Percentiles rank a stretch among this genome's conserved stretches.
Conservation (phyloP, 2,329 filamentous ascomycete genomes). For the Aspergillus persii region DNA sequence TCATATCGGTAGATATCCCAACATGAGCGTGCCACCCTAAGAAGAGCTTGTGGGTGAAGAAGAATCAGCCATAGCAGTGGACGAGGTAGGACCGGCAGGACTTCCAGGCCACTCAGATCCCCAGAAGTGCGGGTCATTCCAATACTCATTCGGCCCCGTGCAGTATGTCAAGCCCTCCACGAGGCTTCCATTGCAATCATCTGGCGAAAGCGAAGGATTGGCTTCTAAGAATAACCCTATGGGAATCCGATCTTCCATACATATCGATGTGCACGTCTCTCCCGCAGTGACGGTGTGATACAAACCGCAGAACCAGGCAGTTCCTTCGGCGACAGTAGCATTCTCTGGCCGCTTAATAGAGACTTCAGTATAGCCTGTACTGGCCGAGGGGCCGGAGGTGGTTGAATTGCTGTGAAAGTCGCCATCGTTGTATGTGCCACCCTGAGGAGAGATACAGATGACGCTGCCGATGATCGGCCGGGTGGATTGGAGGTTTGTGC, state of each 20-base stretch:
- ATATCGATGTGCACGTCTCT: slow-evolving; percentile 21
- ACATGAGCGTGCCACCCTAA: no score
- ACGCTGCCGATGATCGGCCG: slow-evolving; percentile 3
- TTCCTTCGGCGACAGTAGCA: slow-evolving; percentile 16
- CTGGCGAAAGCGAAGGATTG: slow-evolving; percentile 17
- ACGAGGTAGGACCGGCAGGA: background rate
- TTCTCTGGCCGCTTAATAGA: slow-evolving; percentile 13
- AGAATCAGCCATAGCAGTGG: background rate
- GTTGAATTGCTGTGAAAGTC: background rate
- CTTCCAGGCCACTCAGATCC: background rate
- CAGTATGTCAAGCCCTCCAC: slow-evolving; percentile 16
- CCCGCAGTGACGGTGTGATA: slow-evolving; percentile 15
- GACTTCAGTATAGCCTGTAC: slow-evolving; percentile 1
- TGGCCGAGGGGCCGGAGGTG: background rate
- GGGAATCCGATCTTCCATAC: slow-evolving; percentile 13
- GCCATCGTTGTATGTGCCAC: background rate
- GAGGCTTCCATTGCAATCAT: slow-evolving; percentile 13
- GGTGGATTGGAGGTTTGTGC: slow-evolving; percentile 6
- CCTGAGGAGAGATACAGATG: slow-evolving; percentile 9
- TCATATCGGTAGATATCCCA: no score
- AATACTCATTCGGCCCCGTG: slow-evolving; percentile 8
- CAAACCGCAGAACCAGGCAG: slow-evolving; percentile 17
- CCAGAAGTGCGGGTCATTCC: slow-evolving; percentile 3
- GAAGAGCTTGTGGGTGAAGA: no score
- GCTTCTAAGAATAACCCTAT: slow-evolving; percentile 13